Conservation (phyloP, 768 basidiomycete genomes). For the Russula olivacea region DNA sequence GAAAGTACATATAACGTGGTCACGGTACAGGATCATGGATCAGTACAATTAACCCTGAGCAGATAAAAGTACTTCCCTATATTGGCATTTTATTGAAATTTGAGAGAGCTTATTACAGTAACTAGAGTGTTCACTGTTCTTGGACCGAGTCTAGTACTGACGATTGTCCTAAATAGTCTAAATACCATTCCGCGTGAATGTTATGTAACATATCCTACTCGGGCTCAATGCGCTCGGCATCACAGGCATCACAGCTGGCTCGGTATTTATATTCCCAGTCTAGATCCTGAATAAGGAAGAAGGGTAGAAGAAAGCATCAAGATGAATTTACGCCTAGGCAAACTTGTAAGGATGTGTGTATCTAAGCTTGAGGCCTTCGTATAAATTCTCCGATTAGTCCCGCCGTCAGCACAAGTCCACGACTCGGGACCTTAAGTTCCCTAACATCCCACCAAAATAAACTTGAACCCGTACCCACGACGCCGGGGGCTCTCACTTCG, state of each 20-base stretch:
- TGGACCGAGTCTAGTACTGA: not conserved
- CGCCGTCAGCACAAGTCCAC: not conserved
- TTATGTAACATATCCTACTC: not conserved
- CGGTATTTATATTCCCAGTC: not conserved
- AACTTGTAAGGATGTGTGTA: not conserved
- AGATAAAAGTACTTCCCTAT: not conserved
- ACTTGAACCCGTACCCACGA: not conserved
- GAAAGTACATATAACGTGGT: not conserved
- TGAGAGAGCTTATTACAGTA: not conserved
- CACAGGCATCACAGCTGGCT: not conserved
- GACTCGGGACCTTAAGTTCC: not conserved
- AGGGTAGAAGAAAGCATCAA: not conserved
- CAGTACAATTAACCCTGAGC: not conserved
- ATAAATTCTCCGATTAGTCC: no score
- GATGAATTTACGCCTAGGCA: not conserved
- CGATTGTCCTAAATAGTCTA: not conserved
- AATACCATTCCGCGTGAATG: not conserved
- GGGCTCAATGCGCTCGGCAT: no score
- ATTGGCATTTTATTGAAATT: not conserved
- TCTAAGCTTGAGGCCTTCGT: no score
- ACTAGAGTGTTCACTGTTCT: no score
- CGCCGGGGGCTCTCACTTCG: not conserved
- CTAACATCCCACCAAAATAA: not conserved
- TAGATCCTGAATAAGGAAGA: not conserved
- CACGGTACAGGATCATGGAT: no score